Base-by-base conservation (phyloP, 1,284 basidiomycete genomes). In the Boletus smithii region DNA sequence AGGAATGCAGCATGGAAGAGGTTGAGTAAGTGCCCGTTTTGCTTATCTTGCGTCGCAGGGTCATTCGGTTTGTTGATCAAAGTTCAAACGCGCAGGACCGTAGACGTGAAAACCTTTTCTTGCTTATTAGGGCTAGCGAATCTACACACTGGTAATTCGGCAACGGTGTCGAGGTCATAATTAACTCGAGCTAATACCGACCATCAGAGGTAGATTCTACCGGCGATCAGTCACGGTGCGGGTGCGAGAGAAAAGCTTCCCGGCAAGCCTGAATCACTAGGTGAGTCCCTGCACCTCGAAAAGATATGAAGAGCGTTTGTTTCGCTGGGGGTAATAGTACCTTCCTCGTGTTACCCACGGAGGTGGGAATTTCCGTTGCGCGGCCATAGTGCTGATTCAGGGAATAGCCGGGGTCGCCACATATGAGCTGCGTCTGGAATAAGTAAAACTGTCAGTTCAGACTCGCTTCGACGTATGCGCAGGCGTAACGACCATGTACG, bases 301-400 rank as follows among this genome's bases (percentile, higher is more conserved):
- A 31, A 16, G n/a, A 16, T n/a, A 7, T 24, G 23, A 8, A 7
- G 30, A 16, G 30, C 4, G n/a, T 5, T 7, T 16, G 27, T 29
- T 29, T 29, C 7, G 23, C 6, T 8, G 27, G 27, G 27, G 27
- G n/a, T 14, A 39, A 24, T 31, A 23, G 6, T 8, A 24, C 8
- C 23, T 24, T 33, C 29, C 16, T 34, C 26, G 37, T n/a, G n/a
- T n/a, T n/a, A n/a, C n/a, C n/a, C n/a, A n/a, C n/a, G n/a, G 17
- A 17, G 16, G 18, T 42, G 42, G 51, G 35, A 47, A 33, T 30
- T 34, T 31, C 34, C 26, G 16, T 32, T 34, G 32, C 18, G 41
- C 27, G 44, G 50, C 32, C 16, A 17, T 53, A 39, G 27, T 39
- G 42, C 41, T 40, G 30, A 36, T 34, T 27, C 37, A 17, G 33